These are phyloP conservation scores for Sporodiniella umbellata DNA, from an alignment of 371 early-diverging fungal genomes.

Conservation along the genomic window DNA sequence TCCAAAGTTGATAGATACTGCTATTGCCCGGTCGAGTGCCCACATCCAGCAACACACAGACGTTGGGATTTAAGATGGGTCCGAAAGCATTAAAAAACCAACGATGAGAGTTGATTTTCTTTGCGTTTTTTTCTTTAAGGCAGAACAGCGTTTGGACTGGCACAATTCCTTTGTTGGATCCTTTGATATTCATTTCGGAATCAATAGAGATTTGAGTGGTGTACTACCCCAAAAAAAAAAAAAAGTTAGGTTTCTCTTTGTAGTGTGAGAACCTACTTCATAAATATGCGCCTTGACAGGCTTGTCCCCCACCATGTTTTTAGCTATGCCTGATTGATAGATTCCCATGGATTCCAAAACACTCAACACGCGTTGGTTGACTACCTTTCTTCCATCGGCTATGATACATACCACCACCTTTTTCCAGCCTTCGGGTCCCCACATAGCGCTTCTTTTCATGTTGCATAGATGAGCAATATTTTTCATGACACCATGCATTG, in stretches of 20 bases:
- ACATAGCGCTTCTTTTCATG: conserved; percentile 50
- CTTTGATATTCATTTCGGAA: conserved; percentile 65
- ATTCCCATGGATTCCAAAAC: conserved; percentile 66
- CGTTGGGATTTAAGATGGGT: conserved; percentile 68
- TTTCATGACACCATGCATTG: conserved; percentile 75
- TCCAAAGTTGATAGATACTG: conserved; percentile 78
- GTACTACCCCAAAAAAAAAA: conserved; percentile 47
- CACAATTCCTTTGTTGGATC: conserved; percentile 69
- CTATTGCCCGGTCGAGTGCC: conserved; percentile 77
- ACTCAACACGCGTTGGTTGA: conserved; percentile 51
- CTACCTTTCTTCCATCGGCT: conserved; percentile 78
- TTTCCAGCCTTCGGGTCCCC: conserved; percentile 82
- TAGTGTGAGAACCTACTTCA: conserved; percentile 59
- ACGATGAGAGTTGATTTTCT: conserved; percentile 85
- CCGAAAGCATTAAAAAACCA: conserved; percentile 92
- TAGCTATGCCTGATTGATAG: conserved; percentile 74
- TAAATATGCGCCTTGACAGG: conserved; percentile 76
- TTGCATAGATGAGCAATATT: conserved; percentile 77
- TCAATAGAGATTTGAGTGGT: conserved; percentile 86
- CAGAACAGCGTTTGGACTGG: conserved; percentile 83
- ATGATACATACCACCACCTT: conserved; percentile 85
- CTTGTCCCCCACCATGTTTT: conserved; percentile 58
- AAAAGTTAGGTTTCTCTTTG: not conserved
- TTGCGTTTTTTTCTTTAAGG: conserved; percentile 71
- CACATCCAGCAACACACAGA: conserved; percentile 79